Percentiles rank a stretch among this genome's conserved stretches.
These are phyloP conservation scores for Penstemon eatonii DNA, from an alignment of 257 asterid genomes.

Conservation along the genomic window DNA sequence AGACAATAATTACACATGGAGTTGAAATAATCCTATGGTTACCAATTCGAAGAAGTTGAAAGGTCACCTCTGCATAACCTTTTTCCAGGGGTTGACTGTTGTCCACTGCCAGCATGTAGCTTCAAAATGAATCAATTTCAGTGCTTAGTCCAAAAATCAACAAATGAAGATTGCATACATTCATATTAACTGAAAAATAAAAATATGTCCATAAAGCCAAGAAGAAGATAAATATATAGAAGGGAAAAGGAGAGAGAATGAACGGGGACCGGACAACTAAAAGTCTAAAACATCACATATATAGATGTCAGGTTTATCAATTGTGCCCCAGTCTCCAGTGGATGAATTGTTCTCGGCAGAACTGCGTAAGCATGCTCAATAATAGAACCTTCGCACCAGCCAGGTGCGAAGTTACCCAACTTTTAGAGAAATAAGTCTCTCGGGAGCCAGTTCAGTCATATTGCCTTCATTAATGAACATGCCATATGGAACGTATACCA, in stretches of 20 bases:
- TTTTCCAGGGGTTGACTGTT: slow-evolving; percentile 63
- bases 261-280: slow-evolving; percentile 5
- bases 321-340: slow-evolving; percentile 2
- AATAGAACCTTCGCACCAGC: slow-evolving; percentile 1
- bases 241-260: slow-evolving; percentile 6
- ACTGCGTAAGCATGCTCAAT: not conserved
- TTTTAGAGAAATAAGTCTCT: not conserved
- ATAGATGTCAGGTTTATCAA: not conserved
- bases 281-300: not conserved
- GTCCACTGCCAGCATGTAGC: slow-evolving; percentile 91
- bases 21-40: slow-evolving; percentile 29
- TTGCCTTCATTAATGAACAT: slow-evolving; percentile 9
- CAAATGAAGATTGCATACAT: slow-evolving; percentile 22
- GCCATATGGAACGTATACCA: not conserved
- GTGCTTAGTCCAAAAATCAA: slow-evolving; percentile 12
- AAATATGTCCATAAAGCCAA: slow-evolving; percentile 12
- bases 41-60: slow-evolving; percentile 22
- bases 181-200: not conserved
- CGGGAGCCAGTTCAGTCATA: slow-evolving; percentile 2
- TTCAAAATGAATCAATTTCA: slow-evolving; percentile 39
- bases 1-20: slow-evolving; percentile 24
- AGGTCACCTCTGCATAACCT: slow-evolving; percentile 67
- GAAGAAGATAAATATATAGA: slow-evolving; percentile 7
- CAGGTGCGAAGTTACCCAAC: slow-evolving; percentile 24
- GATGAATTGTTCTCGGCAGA: slow-evolving; percentile 11